Base-by-base conservation (phyloP, 208 protist genomes). In the Angomonas ambiguus region DNA sequence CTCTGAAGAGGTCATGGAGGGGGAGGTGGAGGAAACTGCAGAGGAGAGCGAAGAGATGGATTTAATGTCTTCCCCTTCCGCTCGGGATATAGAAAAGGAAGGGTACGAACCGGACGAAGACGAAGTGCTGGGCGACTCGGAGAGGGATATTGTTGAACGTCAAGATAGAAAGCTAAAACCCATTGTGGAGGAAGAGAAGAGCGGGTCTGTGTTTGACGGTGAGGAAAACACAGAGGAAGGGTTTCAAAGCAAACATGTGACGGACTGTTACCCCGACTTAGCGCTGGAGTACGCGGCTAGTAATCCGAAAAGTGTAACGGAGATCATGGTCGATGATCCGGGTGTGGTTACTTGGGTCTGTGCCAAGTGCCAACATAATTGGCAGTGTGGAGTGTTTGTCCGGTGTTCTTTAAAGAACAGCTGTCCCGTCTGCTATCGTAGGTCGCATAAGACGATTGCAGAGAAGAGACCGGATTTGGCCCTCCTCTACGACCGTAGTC, bases 311-410 rank as follows among this genome's bases (percentile, higher is more conserved):
- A 74, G 71, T 8, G 58, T 89, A 1, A 62, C 65, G 28, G 67
- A 79, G 13, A 69, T 92, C 2, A n/a, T 67, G 2, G 55, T 76
- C 0, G 80, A 91, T 70, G 76, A 68, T 16, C 78, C 77, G 0
- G 71, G 56, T 27, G 73, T 91, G 13, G 80, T 74, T 2, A 59
- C 45, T 48, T 94, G 88, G 85, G 67, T 72, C 27, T 94, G 88
- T 67, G 25, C 61, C 13, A 65, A 34, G 25, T 94, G 88, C 71
- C 31, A 35, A n/a, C 48, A 76, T 8, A 62, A 60, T 13, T 94
- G 88, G 85, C 69, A 63, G n/a, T 80, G 79, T 41, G 82, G 71
- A 6, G 71, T 92, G 1, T 91, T 94, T 65, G 72, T 91, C 51
- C 88, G 88, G 5, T 87, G 78, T 42, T 73, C 82, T 10, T 66